Evolutionary conservation across 2,329 filamentous ascomycete genomes (phyloP), one percentile per base, ranked within the genome.

Genomic region (Ceratocystiopsis minuta): DNA sequence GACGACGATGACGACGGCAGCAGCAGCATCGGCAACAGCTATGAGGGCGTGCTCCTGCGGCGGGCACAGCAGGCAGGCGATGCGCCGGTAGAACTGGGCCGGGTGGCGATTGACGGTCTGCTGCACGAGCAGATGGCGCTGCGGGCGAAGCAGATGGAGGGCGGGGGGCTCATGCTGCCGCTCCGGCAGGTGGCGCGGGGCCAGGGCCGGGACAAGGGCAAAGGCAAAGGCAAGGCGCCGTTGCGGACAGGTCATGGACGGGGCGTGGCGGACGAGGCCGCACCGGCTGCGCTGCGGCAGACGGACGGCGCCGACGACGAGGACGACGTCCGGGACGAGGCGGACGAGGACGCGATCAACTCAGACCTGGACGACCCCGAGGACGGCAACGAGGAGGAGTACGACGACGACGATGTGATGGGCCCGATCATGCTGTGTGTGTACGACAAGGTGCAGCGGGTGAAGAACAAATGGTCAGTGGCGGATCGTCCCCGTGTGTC

Each of bases 401-500:
- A 90, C 32, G 87, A 90, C 40, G 83, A 86, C 14, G 85, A 92
- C 46, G 87, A 93, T 36, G 74, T 78, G 33, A 73, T 81, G 49
- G 78, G 80, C 1, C 82, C 93, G 52, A 87, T 92, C 56, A 96
- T 98, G 83, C 77, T 98, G 35, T 98, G 90, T 66, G 95, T 93
- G 57, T 98, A 98, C 58, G 90, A 98, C 66, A 98, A 98, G 66
- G 90, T 98, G 11, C 88, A 96, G 63, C 74, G 90, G 38, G 90
- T 96, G 54, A 98, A 98, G 77, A 98, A 96, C 65, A 98, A 90
- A 74, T 90, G 83, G 83, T 78, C 24, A 28, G 24, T 28, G 24
- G 7, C 20, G 58, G 40, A 68, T 61, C 28, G 3, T 9, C 15
- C 16, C 3, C 4, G 17, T n/a, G n/a, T 14, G 28, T 12, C 6